Base-by-base conservation (phyloP, 257 asterid species). In the Plantago major region DNA sequence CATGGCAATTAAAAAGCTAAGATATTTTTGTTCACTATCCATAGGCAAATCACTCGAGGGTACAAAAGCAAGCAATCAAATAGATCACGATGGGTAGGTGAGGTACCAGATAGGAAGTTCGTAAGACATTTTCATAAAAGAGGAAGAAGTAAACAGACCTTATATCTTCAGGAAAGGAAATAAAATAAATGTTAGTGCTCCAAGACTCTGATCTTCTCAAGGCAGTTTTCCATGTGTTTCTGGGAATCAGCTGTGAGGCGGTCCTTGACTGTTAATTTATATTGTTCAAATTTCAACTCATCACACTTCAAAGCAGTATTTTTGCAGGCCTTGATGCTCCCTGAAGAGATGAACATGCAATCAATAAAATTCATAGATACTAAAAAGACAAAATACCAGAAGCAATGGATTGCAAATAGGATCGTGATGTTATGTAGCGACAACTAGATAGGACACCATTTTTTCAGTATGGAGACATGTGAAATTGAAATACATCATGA, bases 241-340 rank as follows among this genome's bases (percentile, higher is more conserved):
- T 74, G 69, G 49, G 71, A 50, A 58, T 74, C 78, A 4, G 76
- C 73, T 2, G 87, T 71, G 18, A 83, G 60, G 45, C 76, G 75
- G 46, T 71, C 83, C 52, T 84, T 95, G 7, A 79, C 78, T 18
- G 42, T 68, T 68, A 76, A 66, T 70, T 89, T 85, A 85, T 78
- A 83, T 22, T 83, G 96, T 66, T 89, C 89, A 38, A 83, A 86
- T 76, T 89, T 92, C 79, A 68, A 67, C 64, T 83, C 85, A 12
- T 89, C 99, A 48, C 89, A 85, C 85, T 80, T 92, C 74, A 83
- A 69, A 7, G 96, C 97, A 61, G 92, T 95, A 50, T 50, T 66
- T 79, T 72, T 92, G 83, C 99, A 92, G 59, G 96, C 91, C 69
- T 60, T 76, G 12, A 92, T 83, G 53, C 83, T 84, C 74, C 99